These are phyloP conservation scores for Ophiostoma pallidulum DNA, from an alignment of 2,329 filamentous ascomycete genomes.

Conservation along the genomic window DNA sequence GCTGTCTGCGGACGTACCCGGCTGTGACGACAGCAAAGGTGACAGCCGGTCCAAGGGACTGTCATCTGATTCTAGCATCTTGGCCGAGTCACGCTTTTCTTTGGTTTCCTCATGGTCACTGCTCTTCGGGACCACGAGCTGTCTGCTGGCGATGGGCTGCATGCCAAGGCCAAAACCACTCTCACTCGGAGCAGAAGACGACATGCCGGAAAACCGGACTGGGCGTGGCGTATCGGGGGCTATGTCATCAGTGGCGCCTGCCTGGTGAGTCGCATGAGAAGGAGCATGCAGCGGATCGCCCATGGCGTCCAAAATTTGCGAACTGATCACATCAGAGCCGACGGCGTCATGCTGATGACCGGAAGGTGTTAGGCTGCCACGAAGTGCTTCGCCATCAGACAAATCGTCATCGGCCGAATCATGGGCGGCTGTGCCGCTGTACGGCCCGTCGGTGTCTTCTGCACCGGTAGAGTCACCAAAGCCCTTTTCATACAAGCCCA, in stretches of 20 bases:
- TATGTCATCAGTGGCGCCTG: constrained; percentile 12
- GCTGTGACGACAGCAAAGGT: constrained; percentile 1
- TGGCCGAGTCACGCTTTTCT: constrained; percentile 43
- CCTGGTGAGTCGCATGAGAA: constrained; percentile 1
- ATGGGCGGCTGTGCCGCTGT: constrained; percentile 8
- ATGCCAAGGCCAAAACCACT: constrained; percentile 24
- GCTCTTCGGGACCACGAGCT: neutral
- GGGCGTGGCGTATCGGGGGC: constrained; percentile 23
- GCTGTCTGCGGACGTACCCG: constrained; percentile 6
- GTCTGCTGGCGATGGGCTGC: constrained; percentile 14
- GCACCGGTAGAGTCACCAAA: constrained; percentile 44
- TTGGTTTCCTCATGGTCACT: constrained; percentile 9
- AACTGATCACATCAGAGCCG: constrained; percentile 24
- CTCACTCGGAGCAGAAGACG: constrained; percentile 27
- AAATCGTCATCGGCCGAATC: constrained; percentile 30
- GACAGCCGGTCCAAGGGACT: neutral
- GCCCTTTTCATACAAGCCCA: constrained; percentile 59
- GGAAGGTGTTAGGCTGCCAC: neutral
- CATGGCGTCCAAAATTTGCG: constrained; percentile 32
- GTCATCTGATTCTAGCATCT: constrained; percentile 30
- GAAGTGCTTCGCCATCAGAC: constrained; percentile 14
- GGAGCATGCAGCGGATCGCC: constrained; percentile 26
- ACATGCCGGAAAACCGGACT: constrained; percentile 29
- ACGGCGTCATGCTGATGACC: constrained; percentile 19
- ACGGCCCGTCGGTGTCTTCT: constrained; percentile 30